Conservation (phyloP, 75 land plant species). For the Ceratopteris richardii region DNA sequence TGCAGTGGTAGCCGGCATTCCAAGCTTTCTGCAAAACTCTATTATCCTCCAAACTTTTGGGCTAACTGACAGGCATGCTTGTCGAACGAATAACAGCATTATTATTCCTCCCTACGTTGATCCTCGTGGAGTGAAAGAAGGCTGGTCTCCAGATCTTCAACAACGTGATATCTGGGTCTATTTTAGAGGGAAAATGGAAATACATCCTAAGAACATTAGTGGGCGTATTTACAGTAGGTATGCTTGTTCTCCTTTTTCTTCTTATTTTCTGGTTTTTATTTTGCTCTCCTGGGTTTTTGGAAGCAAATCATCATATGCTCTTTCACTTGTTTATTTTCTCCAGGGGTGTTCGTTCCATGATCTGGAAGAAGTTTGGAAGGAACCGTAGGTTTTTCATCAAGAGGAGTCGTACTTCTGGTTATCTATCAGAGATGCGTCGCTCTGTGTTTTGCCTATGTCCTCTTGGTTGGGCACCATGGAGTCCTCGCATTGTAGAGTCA, state of each 20-base stretch:
- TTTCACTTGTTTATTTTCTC: too few species aligned
- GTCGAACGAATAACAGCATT: slow-evolving; percentile 53
- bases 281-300: slow-evolving; percentile 2
- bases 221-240: slow-evolving; percentile 87
- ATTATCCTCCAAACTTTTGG: slow-evolving; percentile 84
- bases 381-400: slow-evolving; percentile 52
- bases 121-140: slow-evolving; percentile 17
- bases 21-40: slow-evolving; percentile 63
- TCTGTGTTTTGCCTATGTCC: slow-evolving; percentile 92
- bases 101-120: slow-evolving; percentile 81
- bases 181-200: slow-evolving; percentile 93
- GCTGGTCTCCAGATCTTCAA: slow-evolving; percentile 22
- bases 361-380: slow-evolving; percentile 41
- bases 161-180: slow-evolving; percentile 58
- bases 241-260: slow-evolving; percentile 2
- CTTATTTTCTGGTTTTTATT: too few species aligned
- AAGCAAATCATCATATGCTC: too few species aligned
- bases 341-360: slow-evolving; percentile 70
- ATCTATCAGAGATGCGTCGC: slow-evolving; percentile 65
- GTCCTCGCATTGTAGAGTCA: slow-evolving; percentile 85
- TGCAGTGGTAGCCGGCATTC: slow-evolving; percentile 69
- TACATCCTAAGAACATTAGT: slow-evolving; percentile 84
- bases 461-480: slow-evolving; percentile 98
- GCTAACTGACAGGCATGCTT: slow-evolving; percentile 47
- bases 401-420: slow-evolving; percentile 47